phyloP scores from a whole-genome alignment of 495 filamentous ascomycete species.

The Trichoderma asperelloides region DNA sequence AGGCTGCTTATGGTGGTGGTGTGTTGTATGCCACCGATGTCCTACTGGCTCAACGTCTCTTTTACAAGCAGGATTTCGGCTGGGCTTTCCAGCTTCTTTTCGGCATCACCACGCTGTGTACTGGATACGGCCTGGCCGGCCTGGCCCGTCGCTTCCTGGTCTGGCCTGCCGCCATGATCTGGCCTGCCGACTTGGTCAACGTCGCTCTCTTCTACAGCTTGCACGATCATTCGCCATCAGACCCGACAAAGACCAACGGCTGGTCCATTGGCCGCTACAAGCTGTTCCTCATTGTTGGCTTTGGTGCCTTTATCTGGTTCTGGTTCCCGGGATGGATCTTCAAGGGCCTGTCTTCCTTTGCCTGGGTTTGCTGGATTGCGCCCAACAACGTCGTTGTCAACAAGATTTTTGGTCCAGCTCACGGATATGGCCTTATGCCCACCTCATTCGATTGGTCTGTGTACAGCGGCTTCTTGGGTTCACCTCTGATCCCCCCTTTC shows the following conservation, averaged over 20 bases:
- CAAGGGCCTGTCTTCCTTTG: constrained; percentile 49
- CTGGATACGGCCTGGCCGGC: constrained; percentile 57
- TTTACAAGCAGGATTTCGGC: constrained; percentile 38
- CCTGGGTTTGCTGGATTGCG: constrained; percentile 53
- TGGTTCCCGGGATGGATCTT: constrained; percentile 54
- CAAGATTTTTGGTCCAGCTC: constrained; percentile 57
- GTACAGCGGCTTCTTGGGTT: constrained; percentile 54
- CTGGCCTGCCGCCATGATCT: constrained; percentile 53
- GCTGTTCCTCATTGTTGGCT: constrained; percentile 45
- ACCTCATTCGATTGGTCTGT: constrained; percentile 58
- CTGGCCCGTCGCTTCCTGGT: constrained; percentile 51
- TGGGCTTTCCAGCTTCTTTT: constrained; percentile 55
- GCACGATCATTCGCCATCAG: constrained; percentile 45
- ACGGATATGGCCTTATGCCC: constrained; percentile 50
- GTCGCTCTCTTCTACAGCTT: constrained; percentile 50
- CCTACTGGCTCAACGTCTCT: constrained; percentile 33
- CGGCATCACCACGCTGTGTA: constrained; percentile 52
- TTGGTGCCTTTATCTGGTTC: constrained; percentile 43
- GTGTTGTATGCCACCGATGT: constrained; percentile 30
- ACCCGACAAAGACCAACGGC: constrained; percentile 43
- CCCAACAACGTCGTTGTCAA: constrained; percentile 58
- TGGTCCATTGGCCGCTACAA: constrained; percentile 51
- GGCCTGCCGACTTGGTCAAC: constrained; percentile 52
- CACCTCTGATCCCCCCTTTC: constrained; percentile 61
- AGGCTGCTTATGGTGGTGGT: constrained; percentile 36